These are phyloP conservation scores for Ricinus communis DNA, from an alignment of 345 rosid species.

Conservation along the genomic window DNA sequence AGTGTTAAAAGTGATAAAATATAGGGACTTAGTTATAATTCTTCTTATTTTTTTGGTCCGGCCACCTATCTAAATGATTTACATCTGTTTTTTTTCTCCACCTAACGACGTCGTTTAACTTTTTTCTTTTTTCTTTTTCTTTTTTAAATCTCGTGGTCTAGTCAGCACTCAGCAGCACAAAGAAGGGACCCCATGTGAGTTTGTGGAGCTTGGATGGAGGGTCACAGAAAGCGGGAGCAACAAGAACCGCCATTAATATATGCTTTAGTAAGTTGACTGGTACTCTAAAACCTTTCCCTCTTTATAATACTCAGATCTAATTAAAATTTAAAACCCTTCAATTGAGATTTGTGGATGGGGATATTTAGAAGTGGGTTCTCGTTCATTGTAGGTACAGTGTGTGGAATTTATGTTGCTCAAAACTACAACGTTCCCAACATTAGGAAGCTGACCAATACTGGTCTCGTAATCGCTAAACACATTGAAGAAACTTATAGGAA, in stretches of 20 bases:
- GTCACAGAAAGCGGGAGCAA: background rate
- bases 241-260: constrained; percentile 1
- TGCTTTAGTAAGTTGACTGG: background rate
- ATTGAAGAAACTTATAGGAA: constrained; percentile 63
- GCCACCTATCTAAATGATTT: too few species aligned
- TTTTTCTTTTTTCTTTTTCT: background rate
- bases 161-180: too few species aligned
- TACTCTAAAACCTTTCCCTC: background rate
- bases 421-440: constrained; percentile 67
- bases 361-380: constrained; percentile 48
- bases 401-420: constrained; percentile 61
- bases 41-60: too few species aligned
- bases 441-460: constrained; percentile 48
- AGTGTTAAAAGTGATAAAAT: too few species aligned
- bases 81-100: too few species aligned
- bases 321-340: too few species aligned
- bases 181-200: too few species aligned
- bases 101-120: background rate
- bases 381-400: constrained; percentile 46
- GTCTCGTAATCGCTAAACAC: constrained; percentile 48
- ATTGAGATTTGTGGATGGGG: too few species aligned
- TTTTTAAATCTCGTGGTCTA: too few species aligned
- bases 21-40: too few species aligned
- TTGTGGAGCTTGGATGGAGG: constrained; percentile 8
- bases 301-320: too few species aligned